Conservation (phyloP, 805 yeast genomes). For the Candida easanensis region DNA sequence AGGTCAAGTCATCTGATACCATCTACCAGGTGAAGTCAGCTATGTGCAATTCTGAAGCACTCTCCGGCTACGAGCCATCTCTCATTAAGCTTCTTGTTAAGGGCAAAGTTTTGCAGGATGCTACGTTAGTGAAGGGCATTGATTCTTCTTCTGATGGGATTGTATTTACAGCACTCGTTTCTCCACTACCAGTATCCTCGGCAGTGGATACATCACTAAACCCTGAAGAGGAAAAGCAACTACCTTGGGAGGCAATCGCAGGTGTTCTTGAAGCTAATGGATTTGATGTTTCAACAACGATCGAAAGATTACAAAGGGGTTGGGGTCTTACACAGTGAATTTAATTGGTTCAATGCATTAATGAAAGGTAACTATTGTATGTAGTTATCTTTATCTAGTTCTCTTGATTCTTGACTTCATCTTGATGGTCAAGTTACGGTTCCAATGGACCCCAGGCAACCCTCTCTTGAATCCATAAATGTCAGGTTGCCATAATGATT, state of each 20-base stretch:
- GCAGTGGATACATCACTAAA: slow-evolving; percentile 1
- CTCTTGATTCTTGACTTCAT: slow-evolving; percentile 42
- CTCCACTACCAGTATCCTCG: slow-evolving; percentile 1
- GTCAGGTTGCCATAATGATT: slow-evolving; percentile 36
- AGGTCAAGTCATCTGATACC: slow-evolving; percentile 29
- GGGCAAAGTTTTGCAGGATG: slow-evolving; percentile 61
- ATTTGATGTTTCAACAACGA: slow-evolving; percentile 28
- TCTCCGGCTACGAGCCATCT: slow-evolving; percentile 33
- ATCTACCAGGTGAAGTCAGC: slow-evolving; percentile 32
- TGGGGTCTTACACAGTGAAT: slow-evolving; percentile 33
- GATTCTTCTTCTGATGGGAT: slow-evolving; percentile 29
- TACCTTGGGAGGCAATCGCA: slow-evolving; percentile 47
- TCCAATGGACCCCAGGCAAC: slow-evolving; percentile 59
- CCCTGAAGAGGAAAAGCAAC: slow-evolving; percentile 2
- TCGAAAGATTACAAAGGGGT: slow-evolving; percentile 37
- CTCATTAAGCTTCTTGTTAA: slow-evolving; percentile 53
- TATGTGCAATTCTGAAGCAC: slow-evolving; percentile 25
- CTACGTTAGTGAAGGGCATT: slow-evolving; percentile 35
- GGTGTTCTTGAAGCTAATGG: slow-evolving; percentile 34
- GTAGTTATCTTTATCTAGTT: slow-evolving; percentile 3
- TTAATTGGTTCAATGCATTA: not conserved
- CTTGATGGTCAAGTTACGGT: slow-evolving; percentile 52
- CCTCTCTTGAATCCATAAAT: slow-evolving; percentile 40
- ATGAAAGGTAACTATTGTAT: too few species aligned
- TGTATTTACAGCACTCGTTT: slow-evolving; percentile 42